Evolutionary conservation across 1,284 basidiomycete species (phyloP).

Genomic region (Microbotryum silenes-acaulis): DNA sequence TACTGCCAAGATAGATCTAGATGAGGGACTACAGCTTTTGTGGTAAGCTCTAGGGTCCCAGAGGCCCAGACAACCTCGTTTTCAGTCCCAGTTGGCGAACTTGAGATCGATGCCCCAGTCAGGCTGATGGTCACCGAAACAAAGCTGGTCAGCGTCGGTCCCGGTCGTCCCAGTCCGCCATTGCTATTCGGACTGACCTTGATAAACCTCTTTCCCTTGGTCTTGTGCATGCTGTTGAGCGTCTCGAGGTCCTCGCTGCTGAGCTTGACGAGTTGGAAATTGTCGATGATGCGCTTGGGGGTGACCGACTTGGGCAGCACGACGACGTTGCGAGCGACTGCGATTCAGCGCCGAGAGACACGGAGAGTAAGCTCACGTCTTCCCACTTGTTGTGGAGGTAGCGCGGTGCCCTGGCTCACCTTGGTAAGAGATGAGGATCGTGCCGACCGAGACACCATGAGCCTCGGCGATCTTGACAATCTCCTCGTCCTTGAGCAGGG

Average conservation of each 20-base stretch:
- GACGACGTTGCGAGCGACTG: constrained; percentile 54
- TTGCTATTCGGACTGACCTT: constrained; percentile 1
- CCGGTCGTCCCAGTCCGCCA: too few species aligned
- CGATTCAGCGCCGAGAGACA: constrained; percentile 36
- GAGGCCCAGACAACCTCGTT: background rate
- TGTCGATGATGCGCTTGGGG: constrained; percentile 60
- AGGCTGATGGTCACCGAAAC: background rate
- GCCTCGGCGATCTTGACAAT: constrained; percentile 49
- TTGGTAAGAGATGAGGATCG: constrained; percentile 52
- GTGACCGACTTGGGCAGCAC: constrained; percentile 75
- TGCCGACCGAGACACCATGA: constrained; percentile 53
- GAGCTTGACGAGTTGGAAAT: constrained; percentile 60
- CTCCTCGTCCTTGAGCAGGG: constrained; percentile 60
- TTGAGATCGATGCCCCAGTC: constrained; percentile 28
- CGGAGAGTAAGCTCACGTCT: background rate
- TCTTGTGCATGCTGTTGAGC: constrained; percentile 39
- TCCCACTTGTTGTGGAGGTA: background rate
- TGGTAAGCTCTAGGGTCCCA: too few species aligned
- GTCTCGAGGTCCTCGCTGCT: constrained; percentile 55
- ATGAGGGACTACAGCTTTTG: too few species aligned
- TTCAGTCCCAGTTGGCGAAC: constrained; percentile 18
- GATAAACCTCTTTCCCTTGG: constrained; percentile 22
- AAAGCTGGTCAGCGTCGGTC: background rate
- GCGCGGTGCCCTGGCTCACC: background rate
- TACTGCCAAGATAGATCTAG: too few species aligned